phyloP scores from a whole-genome alignment of 169 alveolate genomes.

The Blepharisma undulans region DNA sequence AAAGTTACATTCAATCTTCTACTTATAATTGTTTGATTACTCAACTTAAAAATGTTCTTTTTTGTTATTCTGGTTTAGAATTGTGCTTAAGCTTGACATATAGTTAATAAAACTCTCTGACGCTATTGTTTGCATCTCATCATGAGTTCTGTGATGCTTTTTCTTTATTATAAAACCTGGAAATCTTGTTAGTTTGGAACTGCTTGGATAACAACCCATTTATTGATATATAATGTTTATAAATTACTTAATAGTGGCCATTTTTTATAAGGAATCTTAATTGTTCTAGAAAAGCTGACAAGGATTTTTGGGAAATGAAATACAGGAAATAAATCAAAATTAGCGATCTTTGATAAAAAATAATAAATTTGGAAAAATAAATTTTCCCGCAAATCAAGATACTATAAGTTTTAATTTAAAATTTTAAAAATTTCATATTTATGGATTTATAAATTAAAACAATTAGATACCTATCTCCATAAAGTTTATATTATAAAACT shows the following conservation, averaged over 20 bases:
- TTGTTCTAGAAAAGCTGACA: neutral
- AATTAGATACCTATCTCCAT: neutral
- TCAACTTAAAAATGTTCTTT: neutral
- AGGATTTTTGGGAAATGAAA: neutral
- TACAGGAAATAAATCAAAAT: neutral
- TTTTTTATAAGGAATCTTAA: neutral
- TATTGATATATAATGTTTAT: neutral
- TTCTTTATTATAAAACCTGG: neutral
- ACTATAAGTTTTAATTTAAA: neutral
- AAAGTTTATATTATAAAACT: too few species aligned
- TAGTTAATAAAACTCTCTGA: neutral
- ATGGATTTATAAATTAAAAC: neutral
- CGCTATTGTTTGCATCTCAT: neutral
- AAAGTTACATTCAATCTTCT: neutral
- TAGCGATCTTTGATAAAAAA: neutral
- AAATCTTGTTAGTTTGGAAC: neutral
- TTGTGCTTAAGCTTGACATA: neutral
- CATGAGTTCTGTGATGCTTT: neutral
- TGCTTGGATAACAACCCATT: neutral
- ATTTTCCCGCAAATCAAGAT: neutral
- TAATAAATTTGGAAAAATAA: neutral
- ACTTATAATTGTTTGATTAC: neutral
- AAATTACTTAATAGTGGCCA: neutral
- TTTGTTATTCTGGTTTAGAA: neutral
- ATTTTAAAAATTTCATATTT: too few species aligned